A percentile compares a stretch with the other conserved stretches of the same genome.
Evolutionary conservation across 805 yeast genomes (phyloP).

Genomic region (Ogataea paraovalis): DNA sequence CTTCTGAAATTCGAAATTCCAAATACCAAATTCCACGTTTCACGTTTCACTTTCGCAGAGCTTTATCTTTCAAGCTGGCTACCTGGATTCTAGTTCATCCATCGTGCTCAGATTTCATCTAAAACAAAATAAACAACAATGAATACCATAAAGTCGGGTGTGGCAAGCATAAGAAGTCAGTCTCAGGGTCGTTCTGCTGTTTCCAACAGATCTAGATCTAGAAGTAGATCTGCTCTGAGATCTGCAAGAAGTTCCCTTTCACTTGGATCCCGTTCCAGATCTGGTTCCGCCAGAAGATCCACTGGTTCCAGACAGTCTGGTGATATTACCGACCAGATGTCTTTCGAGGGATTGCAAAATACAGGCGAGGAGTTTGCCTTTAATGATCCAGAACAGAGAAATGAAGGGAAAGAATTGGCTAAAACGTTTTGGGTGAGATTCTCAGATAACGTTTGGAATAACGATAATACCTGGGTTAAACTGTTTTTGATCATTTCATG

Average conservation of each 20-base stretch:
- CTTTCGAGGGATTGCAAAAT: constrained; percentile 12
- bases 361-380: constrained; percentile 9
- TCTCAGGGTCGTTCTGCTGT: constrained; percentile 10
- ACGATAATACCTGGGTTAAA: constrained; percentile 17
- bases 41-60: too few species aligned
- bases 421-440: constrained; percentile 10
- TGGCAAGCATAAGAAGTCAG: constrained; percentile 5
- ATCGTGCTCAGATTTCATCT: neutral
- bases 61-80: too few species aligned
- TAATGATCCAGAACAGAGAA: constrained; percentile 9
- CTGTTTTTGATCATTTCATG: constrained; percentile 31
- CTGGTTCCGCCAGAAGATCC: constrained; percentile 10
- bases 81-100: neutral
- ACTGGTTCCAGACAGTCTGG: constrained; percentile 2
- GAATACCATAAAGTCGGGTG: neutral
- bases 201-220: constrained; percentile 12
- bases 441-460: constrained; percentile 14
- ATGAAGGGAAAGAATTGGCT: constrained; percentile 10
- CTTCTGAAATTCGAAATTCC: too few species aligned
- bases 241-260: constrained; percentile 3
- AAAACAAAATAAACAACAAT: neutral
- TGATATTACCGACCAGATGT: constrained; percentile 4
- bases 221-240: constrained; percentile 13
- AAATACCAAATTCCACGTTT: too few species aligned
- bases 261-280: constrained; percentile 9